Evolutionary conservation across 345 rosid species (phyloP), one percentile per base, ranked within the genome.

Genomic region (Lenwebbia sp.): DNA sequence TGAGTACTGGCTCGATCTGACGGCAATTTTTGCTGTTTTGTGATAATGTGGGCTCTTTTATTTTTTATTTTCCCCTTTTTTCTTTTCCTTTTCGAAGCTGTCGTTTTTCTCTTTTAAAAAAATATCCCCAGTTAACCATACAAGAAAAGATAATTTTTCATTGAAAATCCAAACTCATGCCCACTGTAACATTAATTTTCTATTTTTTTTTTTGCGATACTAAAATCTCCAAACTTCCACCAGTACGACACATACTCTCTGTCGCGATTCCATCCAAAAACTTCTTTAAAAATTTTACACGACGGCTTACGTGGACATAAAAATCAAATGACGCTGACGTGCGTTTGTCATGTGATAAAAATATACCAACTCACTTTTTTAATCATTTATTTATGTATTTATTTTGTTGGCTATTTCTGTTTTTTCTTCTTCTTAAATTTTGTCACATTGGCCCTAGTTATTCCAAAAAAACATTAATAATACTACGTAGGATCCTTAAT

Each of bases 401-500:
- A n/a, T n/a, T n/a, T n/a, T n/a, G n/a, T n/a, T n/a, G n/a, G n/a
- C n/a, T n/a, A n/a, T n/a, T 56, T 56, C 13, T 23, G 10, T 10
- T 56, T 56, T 10, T 11, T 56, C 25, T 57, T 12, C 33, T 26
- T 57, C 50, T 25, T 11, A 26, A 0, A 25, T 25, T 25, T 25
- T 26, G 26, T 57, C 13, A 5, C 0, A 26, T 0, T 1, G 6
- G 50, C 13, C n/a, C n/a, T 57, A 12, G n/a, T 57, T 57, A 57
- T 57, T 57, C 30, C 0, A 0, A 11, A 26, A 2, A 8, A 47
- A 47, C 11, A 57, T 12, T 6, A 57, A 26, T 57, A 26, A 57
- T 26, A 3, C 15, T 15, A 5, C 1, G 0, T 10, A 0, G 0
- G 60, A 56, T 25, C 1, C 9, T 47, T 47, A 47, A 47, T 9